Evolutionary conservation across 306 rosid genomes (phyloP), one percentile per base, ranked within the genome.

Genomic region (Ormosia semicastrata): DNA sequence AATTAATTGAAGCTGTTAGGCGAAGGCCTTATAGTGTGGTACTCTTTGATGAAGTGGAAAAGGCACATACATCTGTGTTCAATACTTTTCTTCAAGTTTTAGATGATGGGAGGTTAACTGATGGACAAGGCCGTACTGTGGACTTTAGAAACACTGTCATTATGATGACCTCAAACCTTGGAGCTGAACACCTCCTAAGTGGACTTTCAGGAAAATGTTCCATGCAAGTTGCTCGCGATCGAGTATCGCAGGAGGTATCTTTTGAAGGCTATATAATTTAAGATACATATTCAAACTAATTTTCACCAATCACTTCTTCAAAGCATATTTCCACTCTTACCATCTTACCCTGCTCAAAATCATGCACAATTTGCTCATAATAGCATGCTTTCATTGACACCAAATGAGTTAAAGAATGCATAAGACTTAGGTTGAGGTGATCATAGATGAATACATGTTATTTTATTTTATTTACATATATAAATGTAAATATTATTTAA

Each of bases 91-190:
- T 95, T 2, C 99, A 93, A 85, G 97, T 95, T 10, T 47, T 95
- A 4, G 99, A 95, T 24, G 99, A 95, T 74, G 98, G 99, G n/a
- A 91, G 98, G 52, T 46, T 95, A 43, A 95, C 99, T 4, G 99
- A 95, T 50, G 99, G 98, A 8, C 98, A 93, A 82, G 98, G 98
- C 66, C 97, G 93, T 0, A 93, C 95, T 0, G 97, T 95, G 14
- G 99, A 95, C 78, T 95, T 95, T 8, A 88, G 92, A 60, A 95
- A 95, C 76, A 91, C 98, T 0, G 97, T 95, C 24, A 90, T 95
- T 0, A 93, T 95, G 57, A 91, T 95, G 99, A 93, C 99, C 12
- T 95, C 98, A 6, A 95, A 95, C 71, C 95, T 95, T 7, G 99
- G 99, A 62, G 95, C 99, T 3, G 95, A 95, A 33, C 90, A 93